Evolutionary conservation across 2,329 filamentous ascomycete genomes (phyloP), one percentile per base, ranked within the genome.

Genomic region (Colletotrichum zoysiae): DNA sequence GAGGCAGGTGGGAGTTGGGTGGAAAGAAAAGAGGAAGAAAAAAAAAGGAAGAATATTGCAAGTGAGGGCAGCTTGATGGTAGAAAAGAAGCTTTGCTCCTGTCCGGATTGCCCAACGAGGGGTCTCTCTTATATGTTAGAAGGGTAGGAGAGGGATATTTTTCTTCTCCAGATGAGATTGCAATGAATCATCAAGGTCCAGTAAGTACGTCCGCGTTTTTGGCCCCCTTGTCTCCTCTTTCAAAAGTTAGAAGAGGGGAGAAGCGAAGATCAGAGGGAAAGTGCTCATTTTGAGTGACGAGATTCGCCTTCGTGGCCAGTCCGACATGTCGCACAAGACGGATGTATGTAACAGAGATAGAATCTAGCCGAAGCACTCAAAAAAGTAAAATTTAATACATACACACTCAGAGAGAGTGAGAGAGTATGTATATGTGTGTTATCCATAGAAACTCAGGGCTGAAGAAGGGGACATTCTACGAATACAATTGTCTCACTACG

Each of bases 271-370:
- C 33, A 40, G 5, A 26, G 26, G 26, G 44, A 65, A 65, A 33
- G 23, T 18, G 35, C 18, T 26, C 6, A 12, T 30, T 42, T 51
- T 44, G 12, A 64, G 18, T 46, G 40, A 33, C 18, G 18, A 14
- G 8, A 9, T 46, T 20, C 35, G 9, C 26, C 44, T 33, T 30
- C 46, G 11, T 20, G 38, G 50, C 50, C 11, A 57, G 50, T 44
- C 7, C 3, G 23, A n/a, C 50, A 6, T 38, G 60, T 65, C 57
- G 20, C 42, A 67, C 50, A 42, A 46, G 48, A 23, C 57, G 64
- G 50, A 57, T 62, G 57, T 16, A 18, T 57, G 57, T 68, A 42
- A n/a, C 23, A 62, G 20, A 57, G n/a, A 16, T n/a, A 23, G 11
- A 44, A 23, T 23, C 44, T 26, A 23, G 35, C 58, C 38, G 16